Evolutionary conservation across 148 eudicot genomes (phyloP).

Genomic region (Tetragonia tetragonoides): DNA sequence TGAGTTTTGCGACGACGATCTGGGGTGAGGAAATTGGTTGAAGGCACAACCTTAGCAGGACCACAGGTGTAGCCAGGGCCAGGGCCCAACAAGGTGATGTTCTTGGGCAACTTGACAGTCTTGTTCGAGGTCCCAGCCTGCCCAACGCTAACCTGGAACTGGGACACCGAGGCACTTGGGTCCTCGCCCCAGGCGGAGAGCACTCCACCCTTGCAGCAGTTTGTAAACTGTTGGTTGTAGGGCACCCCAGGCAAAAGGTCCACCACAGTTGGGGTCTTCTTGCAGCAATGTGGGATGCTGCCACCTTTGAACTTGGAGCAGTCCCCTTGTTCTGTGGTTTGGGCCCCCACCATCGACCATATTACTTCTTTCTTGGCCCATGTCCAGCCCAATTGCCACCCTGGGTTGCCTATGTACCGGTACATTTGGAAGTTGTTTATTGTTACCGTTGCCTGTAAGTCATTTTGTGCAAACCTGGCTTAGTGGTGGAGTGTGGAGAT

Average conservation of each 20-base stretch:
- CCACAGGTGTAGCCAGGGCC: conserved; percentile 95
- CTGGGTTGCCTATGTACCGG: conserved; percentile 73
- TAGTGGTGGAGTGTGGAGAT: no score
- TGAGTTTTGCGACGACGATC: conserved; percentile 80
- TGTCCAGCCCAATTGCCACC: conserved; percentile 88
- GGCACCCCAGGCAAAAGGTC: conserved; percentile 79
- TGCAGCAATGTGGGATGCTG: conserved; percentile 78
- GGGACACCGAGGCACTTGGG: conserved; percentile 50
- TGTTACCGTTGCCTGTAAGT: conserved; percentile 61
- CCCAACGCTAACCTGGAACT: conserved; percentile 82
- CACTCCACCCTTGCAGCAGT: conserved; percentile 87
- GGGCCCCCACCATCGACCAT: conserved; percentile 88
- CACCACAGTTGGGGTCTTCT: conserved; percentile 69
- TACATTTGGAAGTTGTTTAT: conserved; percentile 87
- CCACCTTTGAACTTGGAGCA: conserved; percentile 82
- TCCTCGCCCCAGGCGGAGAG: conserved; percentile 80
- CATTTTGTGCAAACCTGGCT: no score
- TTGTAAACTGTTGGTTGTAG: conserved; percentile 72
- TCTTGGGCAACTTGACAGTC: conserved; percentile 75
- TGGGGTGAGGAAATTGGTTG: conserved; percentile 55
- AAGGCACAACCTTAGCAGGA: conserved; percentile 83
- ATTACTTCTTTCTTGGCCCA: conserved; percentile 95
- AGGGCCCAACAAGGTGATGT: conserved; percentile 82
- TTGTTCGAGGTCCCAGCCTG: conserved; percentile 72
- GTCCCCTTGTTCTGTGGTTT: conserved; percentile 87